Base-by-base conservation (phyloP, 2,329 filamentous ascomycete genomes). In the Arthrobotrys entomopaga region DNA sequence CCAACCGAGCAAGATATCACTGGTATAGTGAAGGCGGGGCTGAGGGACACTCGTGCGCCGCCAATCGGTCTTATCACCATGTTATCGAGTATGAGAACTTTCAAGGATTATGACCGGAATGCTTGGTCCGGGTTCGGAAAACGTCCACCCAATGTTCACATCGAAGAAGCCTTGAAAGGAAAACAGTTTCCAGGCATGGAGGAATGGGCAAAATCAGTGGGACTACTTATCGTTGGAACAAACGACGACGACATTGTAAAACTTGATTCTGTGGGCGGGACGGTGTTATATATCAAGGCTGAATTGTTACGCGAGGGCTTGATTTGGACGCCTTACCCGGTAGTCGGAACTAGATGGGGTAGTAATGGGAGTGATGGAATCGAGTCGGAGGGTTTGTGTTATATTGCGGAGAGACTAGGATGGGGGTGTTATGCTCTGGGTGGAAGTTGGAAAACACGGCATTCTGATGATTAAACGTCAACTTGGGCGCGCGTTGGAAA, bases 371-470 rank as follows among this genome's bases (percentile, higher is more conserved):
- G 78, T 78, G 79, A 80, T 15, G 81, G 81, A 0, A 78, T 82
- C 20, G 81, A 82, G 76, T 80, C 81, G 2, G 81, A 82, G 60
- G 81, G 81, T 0, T 72, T 82, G 16, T 82, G 81, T 75, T 82
- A 81, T 50, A 60, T 78, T 42, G 78, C 78, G 2, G 77, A 77
- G 48, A 77, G 77, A 34, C 11, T 71, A 10, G 78, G 79, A 8
- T 78, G 78, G 29, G 77, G 79, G 2, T 81, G 79, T 57, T 81
- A 79, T 22, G 75, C 80, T 6, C 57, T 80, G 11, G 80, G 79
- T 15, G 80, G 80, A 7, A 77, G 50, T 24, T 80, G 80, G 71
- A 75, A 77, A 54, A 78, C 79, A 15, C 75, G 78, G 52, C 79
- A 80, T 76, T 77, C 79, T 22, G 79, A 80, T 66, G 54, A 11